These are phyloP conservation scores for Trametes villosa DNA, from an alignment of 768 basidiomycete species.

Conservation along the genomic window DNA sequence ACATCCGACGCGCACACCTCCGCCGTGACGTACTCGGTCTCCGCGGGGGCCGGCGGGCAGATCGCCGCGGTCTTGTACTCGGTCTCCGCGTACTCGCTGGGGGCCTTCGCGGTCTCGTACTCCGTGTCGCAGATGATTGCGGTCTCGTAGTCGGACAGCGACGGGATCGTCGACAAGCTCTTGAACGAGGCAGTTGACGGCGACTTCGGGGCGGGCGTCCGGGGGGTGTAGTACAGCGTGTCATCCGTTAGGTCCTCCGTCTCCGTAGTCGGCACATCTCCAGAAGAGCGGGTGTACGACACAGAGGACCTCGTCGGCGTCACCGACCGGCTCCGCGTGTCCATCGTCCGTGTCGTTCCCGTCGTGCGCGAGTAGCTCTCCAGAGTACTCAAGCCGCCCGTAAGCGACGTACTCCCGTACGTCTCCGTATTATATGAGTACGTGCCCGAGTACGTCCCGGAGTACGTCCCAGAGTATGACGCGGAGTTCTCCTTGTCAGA, in stretches of 20 bases:
- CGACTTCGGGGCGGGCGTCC: conserved; percentile 11
- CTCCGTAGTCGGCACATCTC: conserved; percentile 7
- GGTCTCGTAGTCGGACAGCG: conserved; percentile 46
- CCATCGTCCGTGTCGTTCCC: conserved; percentile 11
- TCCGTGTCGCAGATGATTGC: conserved; percentile 44
- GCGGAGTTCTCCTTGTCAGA: conserved; percentile 62
- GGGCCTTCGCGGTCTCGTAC: conserved; percentile 39
- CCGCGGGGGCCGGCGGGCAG: conserved; percentile 41
- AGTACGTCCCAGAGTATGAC: conserved; percentile 30
- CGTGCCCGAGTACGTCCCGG: conserved; percentile 28
- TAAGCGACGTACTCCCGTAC: conserved; percentile 10
- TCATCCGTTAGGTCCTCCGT: conserved; percentile 13
- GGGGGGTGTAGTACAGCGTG: conserved; percentile 17
- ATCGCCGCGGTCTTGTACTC: conserved; percentile 48
- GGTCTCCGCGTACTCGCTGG: conserved; percentile 45
- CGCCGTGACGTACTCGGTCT: conserved; percentile 57
- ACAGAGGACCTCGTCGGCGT: conserved; percentile 26
- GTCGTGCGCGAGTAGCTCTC: conserved; percentile 31
- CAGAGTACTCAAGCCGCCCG: conserved; percentile 32
- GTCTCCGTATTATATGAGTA: conserved; percentile 20
- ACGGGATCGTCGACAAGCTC: conserved; percentile 65
- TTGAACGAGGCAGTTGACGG: conserved; percentile 49
- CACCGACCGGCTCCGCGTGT: conserved; percentile 19
- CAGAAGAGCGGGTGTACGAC: conserved; percentile 21
- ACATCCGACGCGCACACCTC: conserved; percentile 48